A percentile compares a stretch with the other conserved stretches of the same genome.
These are phyloP conservation scores for Biscogniauxia sp. DNA, from an alignment of 2,329 filamentous ascomycete species.

Conservation along the genomic window DNA sequence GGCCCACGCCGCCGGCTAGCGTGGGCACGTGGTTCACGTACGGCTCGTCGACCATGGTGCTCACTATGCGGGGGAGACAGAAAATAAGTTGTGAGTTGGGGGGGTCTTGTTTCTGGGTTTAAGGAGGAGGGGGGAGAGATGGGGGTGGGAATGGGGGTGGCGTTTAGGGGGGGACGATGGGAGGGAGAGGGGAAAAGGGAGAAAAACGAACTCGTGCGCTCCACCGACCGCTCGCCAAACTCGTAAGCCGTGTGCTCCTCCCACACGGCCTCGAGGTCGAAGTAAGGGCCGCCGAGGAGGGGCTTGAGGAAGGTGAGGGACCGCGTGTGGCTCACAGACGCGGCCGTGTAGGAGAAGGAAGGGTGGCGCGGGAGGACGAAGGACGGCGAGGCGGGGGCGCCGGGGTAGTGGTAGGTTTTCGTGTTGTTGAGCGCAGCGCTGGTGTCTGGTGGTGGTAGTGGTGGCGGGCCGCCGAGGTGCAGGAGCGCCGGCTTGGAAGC, in stretches of 20 bases:
- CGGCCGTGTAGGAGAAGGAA: slow-evolving; percentile 52
- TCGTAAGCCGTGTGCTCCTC: slow-evolving; percentile 73
- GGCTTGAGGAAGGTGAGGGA: slow-evolving; percentile 64
- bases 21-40: slow-evolving; percentile 79
- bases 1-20: slow-evolving; percentile 67
- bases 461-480: slow-evolving; percentile 28
- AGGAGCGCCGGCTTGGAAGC: slow-evolving; percentile 23
- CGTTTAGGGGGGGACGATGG: too few relatives aligned
- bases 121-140: too few relatives aligned
- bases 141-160: too few relatives aligned
- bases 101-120: too few relatives aligned
- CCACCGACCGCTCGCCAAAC: slow-evolving; percentile 66
- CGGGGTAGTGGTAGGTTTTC: slow-evolving; percentile 9
- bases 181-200: too few relatives aligned
- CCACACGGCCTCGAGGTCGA: slow-evolving; percentile 76
- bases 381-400: slow-evolving; percentile 26
- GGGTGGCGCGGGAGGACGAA: slow-evolving; percentile 35
- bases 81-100: too few relatives aligned
- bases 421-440: slow-evolving; percentile 13
- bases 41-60: slow-evolving; percentile 76
- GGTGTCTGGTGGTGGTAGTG: slow-evolving; percentile 9
- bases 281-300: slow-evolving; percentile 60
- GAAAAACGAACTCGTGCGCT: slow-evolving; percentile 52
- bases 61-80: slow-evolving; percentile 48
- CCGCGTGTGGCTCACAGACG: slow-evolving; percentile 64